Conservation (phyloP, 75 land plant genomes). For the Cryptomeria japonica region DNA sequence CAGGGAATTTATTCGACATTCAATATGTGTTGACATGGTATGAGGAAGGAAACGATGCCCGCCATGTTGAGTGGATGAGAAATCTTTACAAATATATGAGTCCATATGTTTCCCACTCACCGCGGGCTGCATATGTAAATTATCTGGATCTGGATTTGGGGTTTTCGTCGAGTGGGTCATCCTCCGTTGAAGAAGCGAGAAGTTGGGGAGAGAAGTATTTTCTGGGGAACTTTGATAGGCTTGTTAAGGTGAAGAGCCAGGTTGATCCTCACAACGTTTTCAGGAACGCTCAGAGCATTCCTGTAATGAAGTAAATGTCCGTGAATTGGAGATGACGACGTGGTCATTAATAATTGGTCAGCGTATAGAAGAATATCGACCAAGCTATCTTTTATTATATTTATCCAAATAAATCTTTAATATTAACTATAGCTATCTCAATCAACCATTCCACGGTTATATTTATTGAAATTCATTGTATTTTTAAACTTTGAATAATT, state of each 20-base stretch:
- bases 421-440: too few species aligned
- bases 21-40: constrained; percentile 6
- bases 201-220: constrained; percentile 22
- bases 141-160: constrained; percentile 22
- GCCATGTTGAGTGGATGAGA: constrained; percentile 16
- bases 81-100: constrained; percentile 20
- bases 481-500: too few species aligned
- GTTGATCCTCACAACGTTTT: constrained; percentile 24
- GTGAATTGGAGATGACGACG: too few species aligned
- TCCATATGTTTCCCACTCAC: constrained; percentile 13
- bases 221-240: constrained; percentile 8
- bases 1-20: constrained; percentile 3
- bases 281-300: constrained; percentile 20
- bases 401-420: too few species aligned
- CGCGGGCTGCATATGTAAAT: constrained; percentile 15
- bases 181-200: not conserved
- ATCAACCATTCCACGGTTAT: too few species aligned
- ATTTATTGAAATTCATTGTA: too few species aligned
- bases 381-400: too few species aligned
- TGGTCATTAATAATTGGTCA: too few species aligned
- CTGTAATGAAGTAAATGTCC: not conserved
- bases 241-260: constrained; percentile 7
- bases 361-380: too few species aligned
- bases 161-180: not conserved
- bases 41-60: not conserved